Percentiles rank a stretch among this genome's conserved stretches.
Evolutionary conservation across 2,329 filamentous ascomycete species (phyloP).

Genomic region (Fusarium paranaense): DNA sequence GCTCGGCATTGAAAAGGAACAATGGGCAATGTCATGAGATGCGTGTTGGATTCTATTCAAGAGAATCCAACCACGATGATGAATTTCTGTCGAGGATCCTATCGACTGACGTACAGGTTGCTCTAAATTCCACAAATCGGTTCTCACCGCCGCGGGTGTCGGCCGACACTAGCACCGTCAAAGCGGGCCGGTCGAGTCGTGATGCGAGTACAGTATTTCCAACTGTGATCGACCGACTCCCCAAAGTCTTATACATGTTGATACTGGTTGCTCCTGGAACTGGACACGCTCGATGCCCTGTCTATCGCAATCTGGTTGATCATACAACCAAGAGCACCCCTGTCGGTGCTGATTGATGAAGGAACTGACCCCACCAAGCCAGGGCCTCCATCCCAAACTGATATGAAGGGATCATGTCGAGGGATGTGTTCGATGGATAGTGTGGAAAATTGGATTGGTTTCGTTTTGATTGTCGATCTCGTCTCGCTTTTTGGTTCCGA

Average conservation of each 20-base stretch:
- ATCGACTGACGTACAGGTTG: not conserved
- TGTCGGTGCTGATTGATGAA: not conserved
- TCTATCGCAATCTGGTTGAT: not conserved
- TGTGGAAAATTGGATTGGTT: not conserved
- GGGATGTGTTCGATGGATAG: not conserved
- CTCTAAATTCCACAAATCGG: constrained; percentile 4
- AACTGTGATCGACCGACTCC: not conserved
- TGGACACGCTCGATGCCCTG: not conserved
- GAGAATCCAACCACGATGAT: not conserved
- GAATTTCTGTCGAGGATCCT: not conserved
- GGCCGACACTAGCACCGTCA: not conserved
- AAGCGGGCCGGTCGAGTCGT: not conserved
- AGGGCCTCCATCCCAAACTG: not conserved
- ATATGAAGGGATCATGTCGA: not conserved
- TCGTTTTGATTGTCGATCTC: not conserved
- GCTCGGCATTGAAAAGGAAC: not conserved
- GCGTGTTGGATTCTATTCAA: not conserved
- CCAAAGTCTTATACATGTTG: not conserved
- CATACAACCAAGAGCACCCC: constrained; percentile 1
- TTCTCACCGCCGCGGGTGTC: not conserved
- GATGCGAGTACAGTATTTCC: constrained; percentile 1
- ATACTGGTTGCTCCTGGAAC: not conserved
- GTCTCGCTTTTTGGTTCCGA: not conserved
- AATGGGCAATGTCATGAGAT: not conserved
- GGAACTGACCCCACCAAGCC: not conserved